A percentile compares a stretch with the other conserved stretches of the same genome.
Evolutionary conservation across 2,329 filamentous ascomycete genomes (phyloP).

Genomic region (Aspergillus calidoustus): DNA sequence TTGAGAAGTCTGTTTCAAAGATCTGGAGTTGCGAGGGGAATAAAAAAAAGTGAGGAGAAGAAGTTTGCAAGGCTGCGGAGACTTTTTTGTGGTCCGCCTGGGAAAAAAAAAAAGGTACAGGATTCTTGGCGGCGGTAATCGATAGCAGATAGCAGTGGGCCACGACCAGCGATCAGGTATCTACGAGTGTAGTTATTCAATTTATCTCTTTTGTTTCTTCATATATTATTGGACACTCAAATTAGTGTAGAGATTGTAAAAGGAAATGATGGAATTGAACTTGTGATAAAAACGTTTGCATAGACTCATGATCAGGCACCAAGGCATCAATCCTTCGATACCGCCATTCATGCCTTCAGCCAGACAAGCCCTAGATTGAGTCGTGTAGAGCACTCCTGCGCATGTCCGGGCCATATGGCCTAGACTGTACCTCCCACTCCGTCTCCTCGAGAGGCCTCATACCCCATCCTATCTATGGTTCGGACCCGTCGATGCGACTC

Average conservation of each 20-base stretch:
- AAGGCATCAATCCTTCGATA: constrained; percentile 8
- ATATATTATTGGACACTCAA: no score
- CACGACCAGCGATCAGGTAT: background rate
- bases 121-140: constrained; percentile 27
- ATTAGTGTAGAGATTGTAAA: background rate
- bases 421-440: background rate
- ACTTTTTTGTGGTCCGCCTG: constrained; percentile 31
- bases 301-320: constrained; percentile 9
- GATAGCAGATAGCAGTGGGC: constrained; percentile 19
- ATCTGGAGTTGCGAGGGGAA: constrained; percentile 24
- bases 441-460: background rate
- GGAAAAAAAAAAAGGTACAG: constrained; percentile 39
- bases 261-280: background rate
- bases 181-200: background rate
- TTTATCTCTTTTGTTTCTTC: background rate
- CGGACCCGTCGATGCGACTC: constrained; percentile 1
- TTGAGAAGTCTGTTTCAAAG: constrained; percentile 28
- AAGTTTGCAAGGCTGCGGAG: constrained; percentile 29
- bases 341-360: constrained; percentile 4
- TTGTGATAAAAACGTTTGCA: background rate
- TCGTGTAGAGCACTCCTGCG: constrained; percentile 26
- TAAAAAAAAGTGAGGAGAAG: constrained; percentile 30
- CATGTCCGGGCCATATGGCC: constrained; percentile 16
- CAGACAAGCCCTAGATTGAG: constrained; percentile 25
- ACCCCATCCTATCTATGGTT: background rate